Conservation (phyloP, 2,329 filamentous ascomycete genomes). For the Claviceps pazoutovae region DNA sequence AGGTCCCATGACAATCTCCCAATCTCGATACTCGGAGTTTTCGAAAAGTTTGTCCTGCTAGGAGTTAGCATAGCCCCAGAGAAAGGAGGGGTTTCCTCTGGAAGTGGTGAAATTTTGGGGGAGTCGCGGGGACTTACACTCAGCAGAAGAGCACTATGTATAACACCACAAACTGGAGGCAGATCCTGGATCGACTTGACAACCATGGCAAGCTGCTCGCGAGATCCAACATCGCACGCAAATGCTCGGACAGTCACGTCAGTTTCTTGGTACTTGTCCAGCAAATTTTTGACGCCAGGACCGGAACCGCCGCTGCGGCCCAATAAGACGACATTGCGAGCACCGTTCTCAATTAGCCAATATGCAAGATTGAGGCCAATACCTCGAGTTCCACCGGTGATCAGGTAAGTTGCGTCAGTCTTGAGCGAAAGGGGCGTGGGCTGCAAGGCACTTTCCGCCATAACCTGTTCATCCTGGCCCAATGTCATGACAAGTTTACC, state of each 20-base stretch:
- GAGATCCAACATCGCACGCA: slow-evolving; percentile 29
- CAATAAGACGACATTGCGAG: slow-evolving; percentile 1
- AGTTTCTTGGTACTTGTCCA: slow-evolving; percentile 2
- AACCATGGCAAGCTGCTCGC: slow-evolving; percentile 1
- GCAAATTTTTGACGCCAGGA: slow-evolving; percentile 1
- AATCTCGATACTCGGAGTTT: slow-evolving; percentile 23
- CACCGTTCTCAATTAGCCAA: slow-evolving; percentile 4
- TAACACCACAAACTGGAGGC: slow-evolving; percentile 14
- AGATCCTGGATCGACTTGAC: slow-evolving; percentile 5
- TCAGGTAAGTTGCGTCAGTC: slow-evolving; percentile 3
- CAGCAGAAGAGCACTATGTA: slow-evolving; percentile 24
- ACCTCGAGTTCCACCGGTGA: slow-evolving; percentile 4
- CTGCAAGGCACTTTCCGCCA: slow-evolving; percentile 3
- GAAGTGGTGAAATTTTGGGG: neutral
- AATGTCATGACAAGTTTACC: slow-evolving; percentile 27
- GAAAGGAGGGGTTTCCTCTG: too few relatives aligned
- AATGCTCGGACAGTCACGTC: slow-evolving; percentile 16
- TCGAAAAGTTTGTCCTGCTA: slow-evolving; percentile 17
- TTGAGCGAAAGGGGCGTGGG: slow-evolving; percentile 1
- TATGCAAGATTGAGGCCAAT: slow-evolving; percentile 2
- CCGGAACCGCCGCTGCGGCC: slow-evolving; percentile 4
- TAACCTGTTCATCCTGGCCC: slow-evolving; percentile 5
- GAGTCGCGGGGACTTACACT: slow-evolving; percentile 8
- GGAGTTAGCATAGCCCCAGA: neutral
- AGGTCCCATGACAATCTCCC: slow-evolving; percentile 16